phyloP scores from a whole-genome alignment of 2,329 filamentous ascomycete species.

The Simplicillium sp. region DNA sequence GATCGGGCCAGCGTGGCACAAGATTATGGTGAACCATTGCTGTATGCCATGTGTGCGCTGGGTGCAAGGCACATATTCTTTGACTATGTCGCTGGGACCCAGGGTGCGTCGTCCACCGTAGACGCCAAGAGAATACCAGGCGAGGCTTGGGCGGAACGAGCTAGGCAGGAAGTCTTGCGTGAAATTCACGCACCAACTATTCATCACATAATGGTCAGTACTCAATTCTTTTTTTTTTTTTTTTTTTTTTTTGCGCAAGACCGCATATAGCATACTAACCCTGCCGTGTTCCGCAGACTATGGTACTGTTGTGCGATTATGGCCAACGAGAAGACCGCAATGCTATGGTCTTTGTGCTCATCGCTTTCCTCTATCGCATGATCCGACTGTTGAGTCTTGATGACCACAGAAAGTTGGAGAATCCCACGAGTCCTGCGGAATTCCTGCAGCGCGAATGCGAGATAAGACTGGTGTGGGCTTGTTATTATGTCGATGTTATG shows the following conservation, averaged over 20 bases:
- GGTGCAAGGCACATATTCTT: slow-evolving; percentile 13
- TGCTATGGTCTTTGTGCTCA: slow-evolving; percentile 12
- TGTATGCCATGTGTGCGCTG: slow-evolving; percentile 15
- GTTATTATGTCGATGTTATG: slow-evolving; percentile 12
- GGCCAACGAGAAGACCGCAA: slow-evolving; percentile 12
- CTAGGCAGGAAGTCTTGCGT: slow-evolving; percentile 9
- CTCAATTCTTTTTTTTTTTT: too few relatives aligned
- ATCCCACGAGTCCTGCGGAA: slow-evolving; percentile 2
- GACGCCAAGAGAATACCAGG: slow-evolving; percentile 8
- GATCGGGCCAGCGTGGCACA: slow-evolving; percentile 10
- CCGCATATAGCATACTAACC: background rate
- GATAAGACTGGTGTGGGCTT: slow-evolving; percentile 14
- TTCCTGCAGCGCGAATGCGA: slow-evolving; percentile 10
- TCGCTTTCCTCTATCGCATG: slow-evolving; percentile 12
- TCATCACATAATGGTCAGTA: slow-evolving; percentile 13
- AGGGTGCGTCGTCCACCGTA: background rate
- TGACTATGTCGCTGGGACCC: slow-evolving; percentile 4
- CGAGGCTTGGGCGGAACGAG: slow-evolving; percentile 11
- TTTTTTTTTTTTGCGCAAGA: too few relatives aligned
- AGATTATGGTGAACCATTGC: slow-evolving; percentile 13
- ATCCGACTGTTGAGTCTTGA: slow-evolving; percentile 12
- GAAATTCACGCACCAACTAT: slow-evolving; percentile 11
- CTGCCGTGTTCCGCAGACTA: slow-evolving; percentile 10
- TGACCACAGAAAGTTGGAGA: slow-evolving; percentile 5
- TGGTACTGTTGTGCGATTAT: slow-evolving; percentile 13